Evolutionary conservation across 2,329 filamentous ascomycete genomes (phyloP).

Genomic region (Tolypocladium amazonense): DNA sequence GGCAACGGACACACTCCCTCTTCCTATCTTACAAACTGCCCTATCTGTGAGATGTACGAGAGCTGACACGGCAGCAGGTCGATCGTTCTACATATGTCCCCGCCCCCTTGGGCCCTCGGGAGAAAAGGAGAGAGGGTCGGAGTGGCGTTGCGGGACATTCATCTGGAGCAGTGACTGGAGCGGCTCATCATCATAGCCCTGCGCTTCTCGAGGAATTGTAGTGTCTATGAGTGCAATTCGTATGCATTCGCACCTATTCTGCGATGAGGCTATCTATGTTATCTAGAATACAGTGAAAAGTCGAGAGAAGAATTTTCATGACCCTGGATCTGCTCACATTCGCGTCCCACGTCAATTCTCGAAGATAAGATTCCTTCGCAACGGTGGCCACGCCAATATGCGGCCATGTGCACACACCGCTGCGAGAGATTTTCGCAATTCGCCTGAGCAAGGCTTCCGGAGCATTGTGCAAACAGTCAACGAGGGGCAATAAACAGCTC

Average conservation of each 20-base stretch:
- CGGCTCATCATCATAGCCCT: constrained; percentile 6
- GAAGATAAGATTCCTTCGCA: background rate
- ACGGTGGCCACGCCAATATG: fast-evolving
- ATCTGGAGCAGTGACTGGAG: constrained; percentile 57
- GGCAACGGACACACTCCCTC: background rate
- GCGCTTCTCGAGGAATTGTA: background rate
- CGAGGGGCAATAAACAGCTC: no score
- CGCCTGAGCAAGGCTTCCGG: background rate
- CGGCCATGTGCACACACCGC: background rate
- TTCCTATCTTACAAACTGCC: background rate
- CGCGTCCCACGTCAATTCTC: background rate
- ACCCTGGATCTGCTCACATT: background rate
- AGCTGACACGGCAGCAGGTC: constrained; percentile 26
- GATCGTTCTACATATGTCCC: constrained; percentile 53
- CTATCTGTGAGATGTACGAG: background rate
- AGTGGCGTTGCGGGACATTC: constrained; percentile 85
- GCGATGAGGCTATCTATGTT: background rate
- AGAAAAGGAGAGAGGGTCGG: constrained; percentile 69
- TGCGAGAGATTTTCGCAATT: background rate
- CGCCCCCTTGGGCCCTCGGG: constrained; percentile 77
- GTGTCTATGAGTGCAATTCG: background rate
- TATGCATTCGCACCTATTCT: background rate
- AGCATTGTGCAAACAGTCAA: background rate
- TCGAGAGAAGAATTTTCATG: background rate
- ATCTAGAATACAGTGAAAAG: background rate